Evolutionary conservation across 257 asterid genomes (phyloP), one percentile per base, ranked within the genome.

Genomic region (Linderniella brevidens): DNA sequence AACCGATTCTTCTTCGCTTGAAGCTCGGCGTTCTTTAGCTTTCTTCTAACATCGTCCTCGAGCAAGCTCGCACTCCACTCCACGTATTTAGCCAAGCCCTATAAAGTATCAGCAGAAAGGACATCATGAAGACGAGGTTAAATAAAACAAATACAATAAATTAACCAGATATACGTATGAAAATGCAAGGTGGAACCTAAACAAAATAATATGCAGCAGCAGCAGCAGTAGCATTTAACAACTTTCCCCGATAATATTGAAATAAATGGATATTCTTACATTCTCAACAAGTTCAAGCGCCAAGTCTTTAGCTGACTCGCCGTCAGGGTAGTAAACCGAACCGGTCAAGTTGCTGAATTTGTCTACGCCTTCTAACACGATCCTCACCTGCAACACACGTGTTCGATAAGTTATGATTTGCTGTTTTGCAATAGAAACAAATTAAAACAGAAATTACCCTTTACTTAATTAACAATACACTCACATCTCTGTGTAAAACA

Each of bases 331-430:
- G 53, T 79, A 73, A 16, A 90, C 88, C 3, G 99, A 76, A 54
- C 94, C 94, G 37, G 74, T 90, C 57, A 90, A 66, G 64, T 81
- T 90, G 75, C 80, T 85, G 59, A 72, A 80, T 60, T 90, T 79
- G 74, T 90, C 99, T 59, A 75, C 96, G 39, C 99, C 93, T 72
- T 90, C 99, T 68, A 90, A 66, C 36, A 85, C 96, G 62, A 90
- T 72, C 66, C 96, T 69, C 47, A 90, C 94, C 99, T 90, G 92
- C 35, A 10, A 11, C 43, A 3, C 13, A 39, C 43, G 9, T 39
- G 43, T 11, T 13, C 13, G 4, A 39, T 39, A 9, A 39, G 3
- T 10, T 10, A 10, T 13, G 3, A 2, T 39, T 13, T 10, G 1
- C 13, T 13, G 15, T 39, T 39, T 9, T 39, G 13, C 13, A 39